Percentiles rank a stretch among this genome's conserved stretches.
These are phyloP conservation scores for Fusarium concolor DNA, from an alignment of 2,329 filamentous ascomycete genomes.

Conservation along the genomic window DNA sequence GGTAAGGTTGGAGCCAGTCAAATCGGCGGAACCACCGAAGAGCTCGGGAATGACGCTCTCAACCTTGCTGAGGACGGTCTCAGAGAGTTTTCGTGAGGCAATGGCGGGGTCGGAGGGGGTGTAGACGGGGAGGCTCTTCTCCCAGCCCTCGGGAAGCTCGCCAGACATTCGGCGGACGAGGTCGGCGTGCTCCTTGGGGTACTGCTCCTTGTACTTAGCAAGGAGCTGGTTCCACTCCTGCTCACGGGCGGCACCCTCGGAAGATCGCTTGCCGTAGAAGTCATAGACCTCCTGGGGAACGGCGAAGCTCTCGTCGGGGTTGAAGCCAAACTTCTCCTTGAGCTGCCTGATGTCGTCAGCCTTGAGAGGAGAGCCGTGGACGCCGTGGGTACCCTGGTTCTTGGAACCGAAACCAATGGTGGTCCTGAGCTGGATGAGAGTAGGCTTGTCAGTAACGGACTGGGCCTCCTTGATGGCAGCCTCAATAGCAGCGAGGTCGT, in stretches of 20 bases:
- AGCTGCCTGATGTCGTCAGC: constrained; percentile 92
- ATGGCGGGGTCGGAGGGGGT: constrained; percentile 85
- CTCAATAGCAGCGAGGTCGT: constrained; percentile 88
- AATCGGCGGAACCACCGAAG: constrained; percentile 93
- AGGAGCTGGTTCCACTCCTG: constrained; percentile 96
- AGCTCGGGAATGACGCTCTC: constrained; percentile 87
- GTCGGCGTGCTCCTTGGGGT: constrained; percentile 83
- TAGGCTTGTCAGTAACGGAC: constrained; percentile 94
- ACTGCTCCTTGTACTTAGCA: constrained; percentile 83
- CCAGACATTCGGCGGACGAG: constrained; percentile 82
- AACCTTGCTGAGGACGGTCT: constrained; percentile 91
- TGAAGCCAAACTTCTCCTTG: constrained; percentile 96
- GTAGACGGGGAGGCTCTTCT: constrained; percentile 92
- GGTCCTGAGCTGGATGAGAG: constrained; percentile 95
- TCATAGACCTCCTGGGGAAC: constrained; percentile 97
- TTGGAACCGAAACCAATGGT: constrained; percentile 97
- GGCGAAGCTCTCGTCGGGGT: constrained; percentile 91
- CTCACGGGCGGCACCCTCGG: constrained; percentile 89
- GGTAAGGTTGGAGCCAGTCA: constrained; percentile 99
- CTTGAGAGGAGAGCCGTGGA: constrained; percentile 97
- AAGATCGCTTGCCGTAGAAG: constrained; percentile 83
- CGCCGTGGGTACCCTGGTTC: constrained; percentile 91
- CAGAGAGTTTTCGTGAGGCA: constrained; percentile 95
- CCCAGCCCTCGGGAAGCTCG: constrained; percentile 94
- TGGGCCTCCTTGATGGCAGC: constrained; percentile 86